phyloP scores from a whole-genome alignment of 1,284 basidiomycete genomes.

The Ganoderma multipileum region DNA sequence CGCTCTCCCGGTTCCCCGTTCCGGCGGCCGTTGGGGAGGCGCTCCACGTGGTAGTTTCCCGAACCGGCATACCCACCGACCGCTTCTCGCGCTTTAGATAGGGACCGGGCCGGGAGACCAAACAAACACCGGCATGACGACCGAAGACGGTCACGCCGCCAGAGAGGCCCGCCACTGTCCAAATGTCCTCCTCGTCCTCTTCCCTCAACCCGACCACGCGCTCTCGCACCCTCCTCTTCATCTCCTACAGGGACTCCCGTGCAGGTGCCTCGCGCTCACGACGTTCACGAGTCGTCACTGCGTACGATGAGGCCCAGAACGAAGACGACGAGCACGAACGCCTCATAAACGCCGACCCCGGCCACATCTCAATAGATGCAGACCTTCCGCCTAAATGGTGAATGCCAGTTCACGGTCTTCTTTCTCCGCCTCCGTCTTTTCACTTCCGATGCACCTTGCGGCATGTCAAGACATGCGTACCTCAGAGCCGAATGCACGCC shows the following conservation, averaged over 20 bases:
- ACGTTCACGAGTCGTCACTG: slow-evolving; percentile 42
- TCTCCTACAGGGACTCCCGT: slow-evolving; percentile 91
- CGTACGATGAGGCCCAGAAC: slow-evolving; percentile 48
- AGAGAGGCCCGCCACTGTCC: slow-evolving; percentile 27
- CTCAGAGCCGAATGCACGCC: not conserved
- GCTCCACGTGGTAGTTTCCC: not conserved
- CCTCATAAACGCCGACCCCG: slow-evolving; percentile 60
- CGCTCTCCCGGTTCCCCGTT: not conserved
- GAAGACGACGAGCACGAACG: slow-evolving; percentile 72
- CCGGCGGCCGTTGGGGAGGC: slow-evolving; percentile 21
- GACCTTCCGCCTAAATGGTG: slow-evolving; percentile 48
- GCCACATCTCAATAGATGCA: slow-evolving; percentile 64
- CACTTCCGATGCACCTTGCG: not conserved
- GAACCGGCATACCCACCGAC: not conserved
- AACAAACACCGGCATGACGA: slow-evolving; percentile 38
- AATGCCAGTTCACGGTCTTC: slow-evolving; percentile 20
- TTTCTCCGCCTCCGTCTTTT: slow-evolving; percentile 4
- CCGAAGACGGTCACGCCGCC: slow-evolving; percentile 31
- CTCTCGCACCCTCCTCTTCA: slow-evolving; percentile 92
- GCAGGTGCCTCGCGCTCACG: slow-evolving; percentile 57
- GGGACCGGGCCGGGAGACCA: slow-evolving; percentile 20
- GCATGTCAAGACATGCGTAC: slow-evolving; percentile 5
- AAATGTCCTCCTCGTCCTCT: slow-evolving; percentile 43
- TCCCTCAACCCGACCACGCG: slow-evolving; percentile 65
- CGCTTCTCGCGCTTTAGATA: slow-evolving; percentile 2